Evolutionary conservation across 441 rosid genomes (phyloP), one percentile per base, ranked within the genome.

Genomic region (Sinapis alba): DNA sequence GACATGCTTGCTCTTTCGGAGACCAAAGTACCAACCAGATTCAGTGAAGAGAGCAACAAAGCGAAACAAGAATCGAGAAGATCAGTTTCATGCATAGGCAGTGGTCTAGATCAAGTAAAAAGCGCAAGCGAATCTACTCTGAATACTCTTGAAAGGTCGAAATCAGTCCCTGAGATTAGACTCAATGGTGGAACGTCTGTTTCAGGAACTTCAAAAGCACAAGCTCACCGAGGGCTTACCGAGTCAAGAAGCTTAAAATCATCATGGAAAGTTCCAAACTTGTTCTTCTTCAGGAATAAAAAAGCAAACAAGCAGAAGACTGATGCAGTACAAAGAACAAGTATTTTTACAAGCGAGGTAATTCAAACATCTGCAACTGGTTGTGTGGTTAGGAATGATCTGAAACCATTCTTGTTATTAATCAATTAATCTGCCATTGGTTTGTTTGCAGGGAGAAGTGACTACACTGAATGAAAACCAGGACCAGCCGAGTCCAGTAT

Each of bases 1-100:
- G 98, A 91, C 79, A 94, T 94, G 98, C 97, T 91, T 84, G 91
- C 94, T 1, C 87, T 94, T 71, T 86, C 90, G 30, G 92, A 91
- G 79, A 53, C 79, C 0, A 88, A 79, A 69, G 81, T 80, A 62
- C 72, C 78, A 13, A 57, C 59, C 28, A 77, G 28, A 70, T 69
- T 77, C 51, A 84, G 77, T 61, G 87, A 69, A 54, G 86, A 75
- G 61, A 30, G 36, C 69, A 72, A 36, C 30, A 76, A 56, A 24
- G 81, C 56, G 66, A 84, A 80, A 56, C 82, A 77, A 69, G 85
- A 79, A 71, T 68, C 85, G 13, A 83, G 83, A 75, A 83, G 70
- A 65, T 86, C 95, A 58, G 78, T 83, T 72, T 88, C 92, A 50
- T 82, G 74, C 85, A 32, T 79, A 28, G 65, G 75, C 58, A 76